These are phyloP conservation scores for Eucommia ulmoides DNA, from an alignment of 257 asterid species.

Conservation along the genomic window DNA sequence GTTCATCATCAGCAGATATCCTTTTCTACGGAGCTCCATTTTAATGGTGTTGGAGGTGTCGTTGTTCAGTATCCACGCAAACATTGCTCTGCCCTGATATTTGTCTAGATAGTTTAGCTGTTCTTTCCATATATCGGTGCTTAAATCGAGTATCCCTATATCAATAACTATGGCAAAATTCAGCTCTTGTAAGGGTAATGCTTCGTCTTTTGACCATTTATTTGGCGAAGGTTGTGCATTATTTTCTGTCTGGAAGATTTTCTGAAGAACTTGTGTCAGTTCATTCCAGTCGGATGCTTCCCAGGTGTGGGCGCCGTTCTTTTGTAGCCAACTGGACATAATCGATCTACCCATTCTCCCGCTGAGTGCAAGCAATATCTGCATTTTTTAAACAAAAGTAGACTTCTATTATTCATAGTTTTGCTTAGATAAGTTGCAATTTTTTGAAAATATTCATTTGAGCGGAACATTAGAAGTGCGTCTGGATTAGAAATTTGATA, in stretches of 20 bases:
- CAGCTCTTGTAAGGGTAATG: conserved; percentile 10
- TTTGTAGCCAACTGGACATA: conserved; percentile 53
- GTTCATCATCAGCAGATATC: conserved; percentile 61
- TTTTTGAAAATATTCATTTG: too few species aligned
- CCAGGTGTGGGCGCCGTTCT: conserved; percentile 37
- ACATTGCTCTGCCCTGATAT: conserved; percentile 37
- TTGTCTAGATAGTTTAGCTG: conserved; percentile 62
- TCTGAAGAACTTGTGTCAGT: conserved; percentile 50
- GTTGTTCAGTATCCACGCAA: conserved; percentile 71
- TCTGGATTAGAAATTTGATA: too few species aligned
- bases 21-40: conserved; percentile 55
- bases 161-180: conserved; percentile 42
- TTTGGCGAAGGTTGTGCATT: conserved; percentile 11
- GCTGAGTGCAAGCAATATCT: conserved; percentile 85
- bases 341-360: conserved; percentile 55
- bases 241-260: conserved; percentile 18
- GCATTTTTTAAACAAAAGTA: too few species aligned
- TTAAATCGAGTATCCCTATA: conserved; percentile 65
- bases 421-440: too few species aligned
- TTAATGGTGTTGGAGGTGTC: conserved; percentile 53
- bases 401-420: too few species aligned
- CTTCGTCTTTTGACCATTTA: conserved; percentile 18
- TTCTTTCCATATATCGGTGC: conserved; percentile 65
- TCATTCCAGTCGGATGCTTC: conserved; percentile 83
- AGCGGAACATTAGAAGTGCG: too few species aligned